Evolutionary conservation across 2,329 filamentous ascomycete species (phyloP).

Genomic region (Penicillium sp.): DNA sequence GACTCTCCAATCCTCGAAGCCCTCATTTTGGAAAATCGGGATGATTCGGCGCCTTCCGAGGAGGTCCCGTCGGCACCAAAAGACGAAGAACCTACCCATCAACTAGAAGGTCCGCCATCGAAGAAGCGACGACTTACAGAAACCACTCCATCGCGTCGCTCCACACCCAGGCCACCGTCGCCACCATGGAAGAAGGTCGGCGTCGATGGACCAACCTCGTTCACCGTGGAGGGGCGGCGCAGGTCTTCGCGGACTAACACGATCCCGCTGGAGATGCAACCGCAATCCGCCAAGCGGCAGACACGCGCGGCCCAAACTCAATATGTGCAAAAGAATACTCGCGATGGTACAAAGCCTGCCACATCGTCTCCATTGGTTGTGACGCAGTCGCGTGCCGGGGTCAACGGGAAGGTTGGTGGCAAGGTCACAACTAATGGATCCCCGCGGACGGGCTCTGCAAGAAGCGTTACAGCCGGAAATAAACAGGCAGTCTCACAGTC

Average conservation of each 20-base stretch:
- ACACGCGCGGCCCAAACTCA: constrained; percentile 46
- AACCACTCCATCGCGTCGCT: constrained; percentile 36
- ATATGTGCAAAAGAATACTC: constrained; percentile 33
- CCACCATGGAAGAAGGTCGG: constrained; percentile 91
- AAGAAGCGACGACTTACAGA: constrained; percentile 50
- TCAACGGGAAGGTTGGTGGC: constrained; percentile 35
- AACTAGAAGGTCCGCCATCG: constrained; percentile 44
- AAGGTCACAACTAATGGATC: constrained; percentile 37
- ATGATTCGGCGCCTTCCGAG: constrained; percentile 28
- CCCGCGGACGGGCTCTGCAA: constrained; percentile 28
- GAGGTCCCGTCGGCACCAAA: constrained; percentile 32
- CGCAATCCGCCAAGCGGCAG: constrained; percentile 50
- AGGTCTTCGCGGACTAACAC: constrained; percentile 60
- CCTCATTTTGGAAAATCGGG: constrained; percentile 21
- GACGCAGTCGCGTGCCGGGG: constrained; percentile 31
- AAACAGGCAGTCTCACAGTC: constrained; percentile 30
- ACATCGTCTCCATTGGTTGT: constrained; percentile 37
- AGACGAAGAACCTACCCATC: constrained; percentile 32
- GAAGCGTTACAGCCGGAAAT: constrained; percentile 21
- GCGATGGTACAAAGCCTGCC: constrained; percentile 26
- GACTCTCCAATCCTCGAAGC: constrained; percentile 27
- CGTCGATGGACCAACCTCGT: constrained; percentile 84
- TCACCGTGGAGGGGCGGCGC: constrained; percentile 65
- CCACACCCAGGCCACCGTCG: constrained; percentile 57
- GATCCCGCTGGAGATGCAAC: constrained; percentile 51